Conservation (phyloP, 768 basidiomycete genomes). For the Candolleomyces aberdarensis region DNA sequence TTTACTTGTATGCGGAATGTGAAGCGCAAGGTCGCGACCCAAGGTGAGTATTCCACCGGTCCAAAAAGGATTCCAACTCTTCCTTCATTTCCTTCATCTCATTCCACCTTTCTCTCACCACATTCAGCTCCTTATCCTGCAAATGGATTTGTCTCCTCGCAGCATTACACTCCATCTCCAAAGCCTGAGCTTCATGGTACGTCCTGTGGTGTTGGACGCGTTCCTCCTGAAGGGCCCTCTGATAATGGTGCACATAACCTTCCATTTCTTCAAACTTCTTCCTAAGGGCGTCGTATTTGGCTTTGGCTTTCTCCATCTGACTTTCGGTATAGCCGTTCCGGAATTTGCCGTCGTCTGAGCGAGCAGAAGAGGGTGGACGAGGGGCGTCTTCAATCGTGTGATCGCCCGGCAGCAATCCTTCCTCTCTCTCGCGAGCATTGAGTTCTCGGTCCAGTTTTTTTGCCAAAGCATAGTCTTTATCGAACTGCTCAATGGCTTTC, state of each 20-base stretch:
- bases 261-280: slow-evolving; percentile 4
- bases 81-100: slow-evolving; percentile 1
- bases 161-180: slow-evolving; percentile 5
- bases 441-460: not conserved
- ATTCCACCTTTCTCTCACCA: slow-evolving; percentile 1
- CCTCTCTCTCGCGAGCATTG: not conserved
- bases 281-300: slow-evolving; percentile 1
- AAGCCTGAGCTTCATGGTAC: not conserved
- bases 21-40: no score
- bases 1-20: no score
- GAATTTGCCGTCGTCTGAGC: not conserved
- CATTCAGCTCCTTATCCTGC: slow-evolving; percentile 11
- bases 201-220: not conserved
- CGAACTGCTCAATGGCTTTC: no score
- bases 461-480: not conserved
- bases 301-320: not conserved
- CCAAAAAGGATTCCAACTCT: no score
- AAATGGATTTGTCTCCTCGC: slow-evolving; percentile 9
- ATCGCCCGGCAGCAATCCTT: not conserved
- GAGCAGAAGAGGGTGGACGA: not conserved
- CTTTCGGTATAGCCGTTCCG: not conserved
- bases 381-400: not conserved
- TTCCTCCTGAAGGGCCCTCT: not conserved
- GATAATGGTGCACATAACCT: not conserved
- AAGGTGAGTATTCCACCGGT: no score